Base-by-base conservation (phyloP, 495 filamentous ascomycete genomes). In the Parachaetomium inaequale region DNA sequence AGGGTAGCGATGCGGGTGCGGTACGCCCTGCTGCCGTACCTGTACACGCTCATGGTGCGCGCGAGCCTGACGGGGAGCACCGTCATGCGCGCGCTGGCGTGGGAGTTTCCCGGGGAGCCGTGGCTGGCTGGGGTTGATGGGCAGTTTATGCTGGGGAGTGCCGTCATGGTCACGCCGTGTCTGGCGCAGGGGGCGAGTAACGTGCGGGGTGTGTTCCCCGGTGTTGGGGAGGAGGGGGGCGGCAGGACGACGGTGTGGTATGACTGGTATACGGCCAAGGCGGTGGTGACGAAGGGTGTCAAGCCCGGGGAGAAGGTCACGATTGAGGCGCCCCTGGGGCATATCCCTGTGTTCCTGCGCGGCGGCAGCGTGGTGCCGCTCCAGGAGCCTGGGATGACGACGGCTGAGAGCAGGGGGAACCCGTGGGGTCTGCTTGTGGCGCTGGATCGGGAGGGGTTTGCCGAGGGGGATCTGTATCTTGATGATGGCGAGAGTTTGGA, bases 21-120 rank as follows among this genome's bases (percentile, higher is more conserved):
- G 26, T 96, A 90, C 68, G 67, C 78, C 5, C 72, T 96, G 7
- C 77, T 96, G 0, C 88, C 89, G 0, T 94, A 94, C 70, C 82
- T 93, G 54, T 96, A 96, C 74, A 96, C 91, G 0, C 78, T 89
- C 0, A 87, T 93, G 79, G 80, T 88, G 59, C 72, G 81, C 4
- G 90, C 91, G 0, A 85, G 90, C 70, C 80, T 75, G 21, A 82
- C 79, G 5, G 90, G 90, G 7, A 80, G 76, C 21, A 92, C 91
- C 0, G 88, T 93, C 23, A 89, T 95, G 86, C 84, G 90, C 4
- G 90, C 91, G 2, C 77, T 94, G 5, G 78, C 86, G 1, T 94
- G 91, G 91, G 91, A 94, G 66, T 94, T 93, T 66, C 88, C 89
- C 0, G 78, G 87, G 45, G 91, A 96, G 56, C 87, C 88, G 0